Base-by-base conservation (phyloP, 345 rosid species). In the Alliaria petiolata region DNA sequence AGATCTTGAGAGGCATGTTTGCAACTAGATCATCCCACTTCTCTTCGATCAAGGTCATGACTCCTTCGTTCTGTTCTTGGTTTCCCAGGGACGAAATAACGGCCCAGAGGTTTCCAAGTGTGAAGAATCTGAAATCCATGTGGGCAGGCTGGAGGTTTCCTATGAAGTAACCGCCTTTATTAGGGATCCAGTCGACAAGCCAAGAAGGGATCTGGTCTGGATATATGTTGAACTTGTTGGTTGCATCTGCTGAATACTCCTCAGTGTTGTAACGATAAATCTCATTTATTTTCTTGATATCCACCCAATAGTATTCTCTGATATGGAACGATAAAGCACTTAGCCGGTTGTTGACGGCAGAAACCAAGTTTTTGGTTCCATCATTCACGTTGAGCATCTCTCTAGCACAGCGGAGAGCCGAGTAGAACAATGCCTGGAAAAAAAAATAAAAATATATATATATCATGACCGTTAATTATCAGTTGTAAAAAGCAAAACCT, bases 111-210 rank as follows among this genome's bases (percentile, higher is more conserved):
- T 95, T 95, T 72, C 99, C 99, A 5, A 95, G 93, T 1, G 92
- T 89, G 84, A 95, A 95, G 81, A 95, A 95, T 72, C 99, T 83
- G 62, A 95, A 95, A 79, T 95, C 99, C 99, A 95, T 91, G 75
- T 91, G 99, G 52, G 95, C 99, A 14, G 99, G 97, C 74, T 95
- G 95, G 51, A 91, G 79, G 67, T 95, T 91, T 58, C 99, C 99
- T 20, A 91, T 85, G 68, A 91, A 81, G 78, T 91, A 95, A 40
- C 99, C 99, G 7, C 99, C 99, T 61, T 85, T 83, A 50, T 82
- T 81, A 4, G 98, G 93, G 71, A 95, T 80, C 95, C 97, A 95
- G 72, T 89, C 98, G 13, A 87, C 96, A 26, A 95, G 83, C 96
- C 98, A 95, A 0, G 98, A 83, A 70, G 99, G 88, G 79, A 95